Evolutionary conservation across 2,329 filamentous ascomycete genomes (phyloP).

Genomic region (Alternaria gaisen): DNA sequence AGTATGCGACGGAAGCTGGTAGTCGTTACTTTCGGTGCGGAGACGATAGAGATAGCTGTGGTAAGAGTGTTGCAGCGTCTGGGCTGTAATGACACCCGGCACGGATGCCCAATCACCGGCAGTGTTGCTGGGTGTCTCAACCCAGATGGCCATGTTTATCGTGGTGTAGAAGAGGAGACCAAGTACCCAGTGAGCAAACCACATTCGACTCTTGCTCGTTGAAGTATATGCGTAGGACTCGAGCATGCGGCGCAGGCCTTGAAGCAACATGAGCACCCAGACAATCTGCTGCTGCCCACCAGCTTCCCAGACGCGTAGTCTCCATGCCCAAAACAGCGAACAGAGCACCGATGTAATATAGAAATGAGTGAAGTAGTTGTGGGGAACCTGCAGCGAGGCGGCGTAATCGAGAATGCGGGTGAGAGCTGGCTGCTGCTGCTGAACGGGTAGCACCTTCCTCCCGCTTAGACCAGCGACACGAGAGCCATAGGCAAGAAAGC

Average conservation of each 20-base stretch:
- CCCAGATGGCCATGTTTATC: conserved; percentile 81
- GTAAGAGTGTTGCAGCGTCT: conserved; percentile 73
- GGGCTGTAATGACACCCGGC: conserved; percentile 73
- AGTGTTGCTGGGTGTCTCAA: conserved; percentile 69
- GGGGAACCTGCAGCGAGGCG: conserved; percentile 73
- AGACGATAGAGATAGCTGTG: conserved; percentile 58
- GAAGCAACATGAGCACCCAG: conserved; percentile 78
- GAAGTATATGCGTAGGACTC: conserved; percentile 76
- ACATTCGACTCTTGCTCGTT: conserved; percentile 80
- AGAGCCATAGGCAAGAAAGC: conserved; percentile 69
- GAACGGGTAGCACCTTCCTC: conserved; percentile 8
- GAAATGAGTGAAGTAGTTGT: conserved; percentile 89
- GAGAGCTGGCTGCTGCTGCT: conserved; percentile 21
- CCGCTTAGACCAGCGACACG: conserved; percentile 51
- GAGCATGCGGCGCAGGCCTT: conserved; percentile 77
- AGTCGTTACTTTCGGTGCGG: conserved; percentile 63
- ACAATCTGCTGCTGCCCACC: conserved; percentile 68
- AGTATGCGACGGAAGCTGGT: conserved; percentile 78
- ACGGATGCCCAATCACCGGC: conserved; percentile 61
- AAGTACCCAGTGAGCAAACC: conserved; percentile 81
- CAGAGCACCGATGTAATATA: conserved; percentile 76
- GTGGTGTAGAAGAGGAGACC: conserved; percentile 80
- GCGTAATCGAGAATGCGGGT: conserved; percentile 58
- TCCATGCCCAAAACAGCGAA: conserved; percentile 77
- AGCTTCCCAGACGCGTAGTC: conserved; percentile 60